Evolutionary conservation across 2,329 filamentous ascomycete species (phyloP).

Genomic region (Pseudogymnoascus pannorum): DNA sequence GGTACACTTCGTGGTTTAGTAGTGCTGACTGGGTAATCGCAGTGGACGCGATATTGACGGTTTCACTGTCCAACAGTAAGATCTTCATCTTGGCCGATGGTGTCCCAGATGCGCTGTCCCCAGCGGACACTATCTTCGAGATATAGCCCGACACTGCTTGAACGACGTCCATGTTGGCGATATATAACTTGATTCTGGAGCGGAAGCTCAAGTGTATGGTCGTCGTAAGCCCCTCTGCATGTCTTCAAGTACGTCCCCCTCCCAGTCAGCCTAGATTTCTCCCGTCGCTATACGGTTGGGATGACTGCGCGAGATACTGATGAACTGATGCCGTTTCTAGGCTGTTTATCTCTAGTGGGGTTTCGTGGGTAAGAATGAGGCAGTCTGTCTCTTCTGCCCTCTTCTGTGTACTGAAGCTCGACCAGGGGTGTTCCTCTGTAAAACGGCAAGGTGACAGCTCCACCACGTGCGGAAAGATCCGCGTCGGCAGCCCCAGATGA

Average conservation of each 20-base stretch:
- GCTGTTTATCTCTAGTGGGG: background rate
- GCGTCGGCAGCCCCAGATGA: conserved; percentile 1
- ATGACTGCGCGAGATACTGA: background rate
- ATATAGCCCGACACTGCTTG: conserved; percentile 92
- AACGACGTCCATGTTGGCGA: conserved; percentile 74
- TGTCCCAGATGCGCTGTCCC: conserved; percentile 60
- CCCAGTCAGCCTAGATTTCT: background rate
- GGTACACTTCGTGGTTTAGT: conserved; percentile 89
- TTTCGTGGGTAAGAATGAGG: background rate
- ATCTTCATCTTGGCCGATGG: conserved; percentile 96
- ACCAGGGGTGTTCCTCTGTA: conserved; percentile 3
- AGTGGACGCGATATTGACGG: conserved; percentile 86
- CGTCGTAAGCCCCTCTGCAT: conserved; percentile 3
- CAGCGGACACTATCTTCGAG: conserved; percentile 85
- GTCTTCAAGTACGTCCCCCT: background rate
- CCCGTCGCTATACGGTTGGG: background rate
- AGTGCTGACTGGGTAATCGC: conserved; percentile 92
- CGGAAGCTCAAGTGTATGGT: background rate
- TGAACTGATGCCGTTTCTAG: background rate
- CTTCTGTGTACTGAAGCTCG: background rate
- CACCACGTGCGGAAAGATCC: conserved; percentile 8
- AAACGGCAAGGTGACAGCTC: conserved; percentile 9
- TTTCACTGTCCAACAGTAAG: conserved; percentile 85
- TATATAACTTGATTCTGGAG: conserved; percentile 2
- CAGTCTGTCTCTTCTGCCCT: background rate